Percentiles rank a stretch among this genome's conserved stretches.
Evolutionary conservation across 805 yeast genomes (phyloP).

Genomic region (Citeromyces matritensis): DNA sequence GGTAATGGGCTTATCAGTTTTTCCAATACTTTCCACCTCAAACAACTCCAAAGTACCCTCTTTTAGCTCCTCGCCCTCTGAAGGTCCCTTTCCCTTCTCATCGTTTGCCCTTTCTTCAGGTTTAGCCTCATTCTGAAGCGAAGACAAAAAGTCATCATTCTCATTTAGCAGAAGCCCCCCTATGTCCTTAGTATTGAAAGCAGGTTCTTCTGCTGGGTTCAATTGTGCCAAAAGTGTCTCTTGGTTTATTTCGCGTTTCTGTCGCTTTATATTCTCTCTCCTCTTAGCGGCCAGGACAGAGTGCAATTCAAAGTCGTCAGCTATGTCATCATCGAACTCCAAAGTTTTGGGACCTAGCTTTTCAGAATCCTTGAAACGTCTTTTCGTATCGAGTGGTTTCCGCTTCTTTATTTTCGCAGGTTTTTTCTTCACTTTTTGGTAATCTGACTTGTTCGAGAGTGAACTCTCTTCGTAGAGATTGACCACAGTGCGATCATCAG

Average conservation of each 20-base stretch:
- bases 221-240: slow-evolving; percentile 4
- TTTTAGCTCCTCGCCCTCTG: not conserved
- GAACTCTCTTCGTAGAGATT: too few relatives aligned
- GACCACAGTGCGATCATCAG: too few relatives aligned
- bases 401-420: slow-evolving; percentile 15
- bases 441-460: too few relatives aligned
- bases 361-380: slow-evolving; percentile 7
- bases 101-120: slow-evolving; percentile 9
- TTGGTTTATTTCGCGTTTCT: slow-evolving; percentile 3
- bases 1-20: not conserved
- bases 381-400: slow-evolving; percentile 10
- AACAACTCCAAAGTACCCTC: slow-evolving; percentile 11
- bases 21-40: not conserved
- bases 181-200: slow-evolving; percentile 1
- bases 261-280: slow-evolving; percentile 11
- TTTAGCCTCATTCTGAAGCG: slow-evolving; percentile 8
- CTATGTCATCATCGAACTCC: slow-evolving; percentile 10
- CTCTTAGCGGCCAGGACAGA: slow-evolving; percentile 14
- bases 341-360: slow-evolving; percentile 4
- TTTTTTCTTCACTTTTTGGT: slow-evolving; percentile 8
- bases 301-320: slow-evolving; percentile 11
- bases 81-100: slow-evolving; percentile 14
- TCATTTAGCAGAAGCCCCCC: slow-evolving; percentile 16
- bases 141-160: slow-evolving; percentile 17
- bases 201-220: not conserved